phyloP scores from a whole-genome alignment of 2,329 filamentous ascomycete species.

The Pseudopyrenochaeta lycopersici region DNA sequence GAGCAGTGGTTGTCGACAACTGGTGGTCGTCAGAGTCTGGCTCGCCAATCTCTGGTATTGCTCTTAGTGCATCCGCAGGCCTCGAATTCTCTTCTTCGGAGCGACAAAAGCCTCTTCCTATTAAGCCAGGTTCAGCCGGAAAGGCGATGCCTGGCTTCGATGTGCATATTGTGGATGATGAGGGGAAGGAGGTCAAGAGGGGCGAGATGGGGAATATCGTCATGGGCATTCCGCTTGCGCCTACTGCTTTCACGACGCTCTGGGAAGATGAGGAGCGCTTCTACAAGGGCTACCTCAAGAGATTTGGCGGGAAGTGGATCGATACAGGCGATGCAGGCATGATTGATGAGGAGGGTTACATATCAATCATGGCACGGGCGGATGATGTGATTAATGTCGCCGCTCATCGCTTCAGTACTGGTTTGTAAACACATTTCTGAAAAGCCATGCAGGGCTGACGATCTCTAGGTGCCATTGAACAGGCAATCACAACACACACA shows the following conservation, averaged over 20 bases:
- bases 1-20: constrained; percentile 72
- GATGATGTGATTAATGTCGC: constrained; percentile 98
- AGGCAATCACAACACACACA: constrained; percentile 85
- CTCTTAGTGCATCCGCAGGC: constrained; percentile 70
- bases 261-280: constrained; percentile 89
- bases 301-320: constrained; percentile 83
- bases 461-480: constrained; percentile 78
- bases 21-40: constrained; percentile 80
- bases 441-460: constrained; percentile 10
- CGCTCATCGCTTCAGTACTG: constrained; percentile 88
- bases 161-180: constrained; percentile 82
- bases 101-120: constrained; percentile 60
- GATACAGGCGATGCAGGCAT: constrained; percentile 92
- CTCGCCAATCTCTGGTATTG: constrained; percentile 72
- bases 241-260: constrained; percentile 84
- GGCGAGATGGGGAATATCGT: constrained; percentile 93
- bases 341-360: constrained; percentile 76
- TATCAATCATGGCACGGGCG: constrained; percentile 69
- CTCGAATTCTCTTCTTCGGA: constrained; percentile 58
- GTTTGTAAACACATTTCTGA: constrained; percentile 56
- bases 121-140: constrained; percentile 87
- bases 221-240: constrained; percentile 80
- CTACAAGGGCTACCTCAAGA: constrained; percentile 82
- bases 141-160: constrained; percentile 94
- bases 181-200: constrained; percentile 73